Evolutionary conservation across 805 yeast genomes (phyloP).

Genomic region (Yarrowia bubula): DNA sequence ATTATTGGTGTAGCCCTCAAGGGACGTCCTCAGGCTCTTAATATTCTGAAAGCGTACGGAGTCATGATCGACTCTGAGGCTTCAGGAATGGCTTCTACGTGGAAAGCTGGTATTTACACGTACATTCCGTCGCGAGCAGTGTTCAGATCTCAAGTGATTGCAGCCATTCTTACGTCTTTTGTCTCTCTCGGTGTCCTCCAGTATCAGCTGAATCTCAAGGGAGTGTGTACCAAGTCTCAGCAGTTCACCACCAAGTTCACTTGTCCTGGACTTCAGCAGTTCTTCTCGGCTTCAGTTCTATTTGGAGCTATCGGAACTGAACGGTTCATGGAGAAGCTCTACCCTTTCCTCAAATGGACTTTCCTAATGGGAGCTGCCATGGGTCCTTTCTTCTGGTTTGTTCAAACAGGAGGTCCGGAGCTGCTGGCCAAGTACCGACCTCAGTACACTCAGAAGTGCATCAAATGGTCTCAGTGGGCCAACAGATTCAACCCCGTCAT

Average conservation of each 20-base stretch:
- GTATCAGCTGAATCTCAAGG: conserved; percentile 38
- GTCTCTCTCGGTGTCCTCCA: conserved; percentile 38
- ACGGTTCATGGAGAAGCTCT: conserved; percentile 42
- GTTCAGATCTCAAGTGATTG: conserved; percentile 49
- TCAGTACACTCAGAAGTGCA: background rate
- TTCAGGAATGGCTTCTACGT: conserved; percentile 53
- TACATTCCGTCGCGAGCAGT: conserved; percentile 58
- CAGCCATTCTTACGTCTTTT: conserved; percentile 43
- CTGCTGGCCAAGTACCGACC: background rate
- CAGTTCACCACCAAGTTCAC: conserved; percentile 36
- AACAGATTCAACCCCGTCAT: conserved; percentile 31
- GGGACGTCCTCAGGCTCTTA: conserved; percentile 55
- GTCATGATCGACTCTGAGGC: conserved; percentile 56
- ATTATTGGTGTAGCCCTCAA: conserved; percentile 67
- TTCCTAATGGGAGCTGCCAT: conserved; percentile 34
- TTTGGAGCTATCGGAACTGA: conserved; percentile 52
- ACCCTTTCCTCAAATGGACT: conserved; percentile 32
- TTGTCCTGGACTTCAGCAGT: conserved; percentile 44
- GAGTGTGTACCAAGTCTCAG: conserved; percentile 35
- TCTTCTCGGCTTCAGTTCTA: conserved; percentile 48
- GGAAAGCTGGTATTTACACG: conserved; percentile 59
- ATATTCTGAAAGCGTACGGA: conserved; percentile 48
- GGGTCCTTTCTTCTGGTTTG: conserved; percentile 28
- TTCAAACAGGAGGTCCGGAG: conserved; percentile 30
- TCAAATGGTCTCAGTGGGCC: background rate